Percentiles rank a stretch among this genome's conserved stretches.
Evolutionary conservation across 2,329 filamentous ascomycete genomes (phyloP).

Genomic region (Epichloe uncinata): DNA sequence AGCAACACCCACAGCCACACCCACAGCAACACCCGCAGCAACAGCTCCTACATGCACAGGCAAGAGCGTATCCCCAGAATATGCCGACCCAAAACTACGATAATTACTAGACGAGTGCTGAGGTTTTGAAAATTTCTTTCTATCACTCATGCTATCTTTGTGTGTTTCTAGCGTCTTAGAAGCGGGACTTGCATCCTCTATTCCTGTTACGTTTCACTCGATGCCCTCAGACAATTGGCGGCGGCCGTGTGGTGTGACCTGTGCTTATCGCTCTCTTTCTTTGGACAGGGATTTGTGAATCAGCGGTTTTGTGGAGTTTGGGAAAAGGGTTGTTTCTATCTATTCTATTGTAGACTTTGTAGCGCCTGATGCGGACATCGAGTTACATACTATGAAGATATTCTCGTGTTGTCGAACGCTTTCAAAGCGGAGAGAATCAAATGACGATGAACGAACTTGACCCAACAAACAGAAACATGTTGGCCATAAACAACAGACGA

Average conservation of each 20-base stretch:
- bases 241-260: not conserved
- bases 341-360: not conserved
- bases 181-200: not conserved
- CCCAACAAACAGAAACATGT: not conserved
- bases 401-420: not conserved
- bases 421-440: not conserved
- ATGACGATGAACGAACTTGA: not conserved
- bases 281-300: not conserved
- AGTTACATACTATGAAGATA: not conserved
- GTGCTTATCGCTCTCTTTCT: not conserved
- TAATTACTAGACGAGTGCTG: constrained; percentile 17
- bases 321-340: not conserved
- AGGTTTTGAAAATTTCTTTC: not conserved
- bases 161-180: not conserved
- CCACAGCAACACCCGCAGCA: constrained; percentile 14
- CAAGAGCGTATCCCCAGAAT: constrained; percentile 25
- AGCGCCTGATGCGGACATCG: not conserved
- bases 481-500: not conserved
- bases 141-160: not conserved
- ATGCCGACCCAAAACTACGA: constrained; percentile 26
- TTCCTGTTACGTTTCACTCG: not conserved
- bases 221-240: not conserved
- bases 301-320: not conserved
- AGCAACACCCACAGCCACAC: constrained; percentile 28
- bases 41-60: constrained; percentile 28